Evolutionary conservation across 106 monocot species (phyloP), one percentile per base, ranked within the genome.

Genomic region (Dioscorea alata): DNA sequence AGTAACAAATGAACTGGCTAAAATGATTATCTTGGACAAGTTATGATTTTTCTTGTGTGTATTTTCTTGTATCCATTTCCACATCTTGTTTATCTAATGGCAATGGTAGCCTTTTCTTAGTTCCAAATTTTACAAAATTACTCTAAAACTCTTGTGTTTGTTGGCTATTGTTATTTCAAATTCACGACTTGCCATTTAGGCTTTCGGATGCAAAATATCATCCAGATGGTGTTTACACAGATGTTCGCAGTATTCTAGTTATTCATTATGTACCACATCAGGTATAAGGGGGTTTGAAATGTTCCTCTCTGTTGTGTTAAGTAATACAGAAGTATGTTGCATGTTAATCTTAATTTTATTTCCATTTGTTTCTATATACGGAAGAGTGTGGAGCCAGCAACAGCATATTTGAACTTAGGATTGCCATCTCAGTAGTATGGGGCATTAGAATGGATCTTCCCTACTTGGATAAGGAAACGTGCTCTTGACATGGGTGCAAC

Each of bases 191-290:
- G 42, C 42, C 42, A 42, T 73, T 61, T 64, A 96, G 95, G 48
- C 88, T 96, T 70, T 65, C 91, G 65, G 80, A 72, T 49, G 88
- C 95, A 66, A 96, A 96, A 59, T 96, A 91, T 60, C 88, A 91
- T 35, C 88, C 91, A 64, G 42, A 83, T 80, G 91, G 91, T 72
- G 86, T 96, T 70, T 96, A 91, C 65, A 86, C 76, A 76, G 81
- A 86, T 71, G 83, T 86, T 22, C 85, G 91, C 57, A 75, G 86
- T 73, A 84, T 96, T 82, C 84, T 91, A 77, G 80, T 86, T 32
- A 91, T 96, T 68, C 95, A 96, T 78, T 91, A 96, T 61, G 63
- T 96, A 73, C 78, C 86, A 23, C 95, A 96, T 82, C 91, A 96
- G 91, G 95, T 91, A 79, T 32, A 42, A 10, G 42, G 28, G 10